Percentiles rank a stretch among this genome's conserved stretches.
Conservation (phyloP, 192 early-diverging fungal genomes). For the Globomyces pollinis-pini region DNA sequence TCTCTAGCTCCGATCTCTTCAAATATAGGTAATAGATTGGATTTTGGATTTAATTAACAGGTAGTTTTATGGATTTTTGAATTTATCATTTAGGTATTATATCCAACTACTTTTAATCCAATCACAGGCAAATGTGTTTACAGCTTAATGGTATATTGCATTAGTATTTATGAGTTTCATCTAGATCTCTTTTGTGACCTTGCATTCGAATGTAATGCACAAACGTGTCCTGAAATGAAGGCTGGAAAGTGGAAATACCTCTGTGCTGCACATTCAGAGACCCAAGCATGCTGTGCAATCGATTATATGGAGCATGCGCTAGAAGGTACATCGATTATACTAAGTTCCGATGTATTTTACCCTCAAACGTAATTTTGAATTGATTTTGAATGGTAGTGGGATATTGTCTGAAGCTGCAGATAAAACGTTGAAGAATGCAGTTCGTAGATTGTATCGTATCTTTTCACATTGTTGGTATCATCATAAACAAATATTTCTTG, state of each 20-base stretch:
- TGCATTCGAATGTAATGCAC: constrained; percentile 65
- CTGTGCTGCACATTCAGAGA: constrained; percentile 79
- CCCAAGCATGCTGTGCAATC: constrained; percentile 78
- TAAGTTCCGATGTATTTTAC: constrained; percentile 72
- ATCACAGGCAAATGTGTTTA: background rate
- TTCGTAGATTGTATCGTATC: constrained; percentile 88
- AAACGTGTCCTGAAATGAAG: constrained; percentile 85
- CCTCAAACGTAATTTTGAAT: constrained; percentile 22
- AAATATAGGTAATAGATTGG: no score
- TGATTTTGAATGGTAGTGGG: background rate
- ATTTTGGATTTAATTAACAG: no score
- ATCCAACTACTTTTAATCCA: no score
- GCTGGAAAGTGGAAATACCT: constrained; percentile 85
- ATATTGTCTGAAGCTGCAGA: constrained; percentile 55
- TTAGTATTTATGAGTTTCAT: background rate
- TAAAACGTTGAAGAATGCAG: constrained; percentile 84
- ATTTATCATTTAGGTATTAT: no score
- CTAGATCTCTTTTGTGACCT: constrained; percentile 59
- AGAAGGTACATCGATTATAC: constrained; percentile 73
- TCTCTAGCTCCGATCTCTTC: no score
- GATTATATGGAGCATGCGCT: constrained; percentile 91
- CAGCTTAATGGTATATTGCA: constrained; percentile 1
- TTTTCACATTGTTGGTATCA: constrained; percentile 95
- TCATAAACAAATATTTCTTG: constrained; percentile 81
- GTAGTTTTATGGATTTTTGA: no score